A percentile compares a stretch with the other conserved stretches of the same genome.
Evolutionary conservation across 2,329 filamentous ascomycete species (phyloP).

Genomic region (Aureobasidium sp.): DNA sequence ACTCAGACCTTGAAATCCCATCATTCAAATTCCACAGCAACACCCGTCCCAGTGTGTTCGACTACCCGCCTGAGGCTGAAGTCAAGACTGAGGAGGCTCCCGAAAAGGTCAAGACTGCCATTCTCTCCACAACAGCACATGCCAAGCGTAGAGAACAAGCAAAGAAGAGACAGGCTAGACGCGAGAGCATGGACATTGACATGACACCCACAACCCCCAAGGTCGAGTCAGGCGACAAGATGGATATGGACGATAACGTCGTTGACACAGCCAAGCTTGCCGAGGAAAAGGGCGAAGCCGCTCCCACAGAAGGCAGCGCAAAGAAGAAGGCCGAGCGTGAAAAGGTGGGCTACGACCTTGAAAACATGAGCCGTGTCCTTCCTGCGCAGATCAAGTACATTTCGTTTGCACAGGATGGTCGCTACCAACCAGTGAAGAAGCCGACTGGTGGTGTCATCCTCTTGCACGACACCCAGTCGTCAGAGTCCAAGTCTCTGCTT

Average conservation of each 20-base stretch:
- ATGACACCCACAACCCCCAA: constrained; percentile 68
- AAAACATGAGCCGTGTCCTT: constrained; percentile 94
- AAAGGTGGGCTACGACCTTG: constrained; percentile 90
- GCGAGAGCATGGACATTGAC: constrained; percentile 85
- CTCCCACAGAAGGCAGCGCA: constrained; percentile 46
- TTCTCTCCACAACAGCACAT: constrained; percentile 92
- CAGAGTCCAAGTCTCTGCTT: constrained; percentile 70
- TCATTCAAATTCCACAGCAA: constrained; percentile 95
- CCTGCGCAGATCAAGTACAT: constrained; percentile 93
- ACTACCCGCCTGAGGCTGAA: constrained; percentile 95
- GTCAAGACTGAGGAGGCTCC: constrained; percentile 91
- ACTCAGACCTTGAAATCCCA: constrained; percentile 88
- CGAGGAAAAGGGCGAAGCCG: constrained; percentile 42
- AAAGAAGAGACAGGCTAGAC: constrained; percentile 82
- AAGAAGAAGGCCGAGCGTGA: constrained; percentile 95
- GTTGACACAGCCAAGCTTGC: constrained; percentile 33
- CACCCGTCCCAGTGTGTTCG: constrained; percentile 88
- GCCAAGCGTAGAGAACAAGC: constrained; percentile 91
- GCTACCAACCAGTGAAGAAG: constrained; percentile 92
- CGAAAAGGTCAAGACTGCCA: constrained; percentile 88
- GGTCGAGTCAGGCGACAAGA: constrained; percentile 63
- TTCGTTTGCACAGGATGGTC: constrained; percentile 71
- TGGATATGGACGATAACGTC: constrained; percentile 57
- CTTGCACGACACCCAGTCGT: constrained; percentile 75
- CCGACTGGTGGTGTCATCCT: constrained; percentile 90